phyloP scores from a whole-genome alignment of 2,329 filamentous ascomycete species.

The Cytospora mali region DNA sequence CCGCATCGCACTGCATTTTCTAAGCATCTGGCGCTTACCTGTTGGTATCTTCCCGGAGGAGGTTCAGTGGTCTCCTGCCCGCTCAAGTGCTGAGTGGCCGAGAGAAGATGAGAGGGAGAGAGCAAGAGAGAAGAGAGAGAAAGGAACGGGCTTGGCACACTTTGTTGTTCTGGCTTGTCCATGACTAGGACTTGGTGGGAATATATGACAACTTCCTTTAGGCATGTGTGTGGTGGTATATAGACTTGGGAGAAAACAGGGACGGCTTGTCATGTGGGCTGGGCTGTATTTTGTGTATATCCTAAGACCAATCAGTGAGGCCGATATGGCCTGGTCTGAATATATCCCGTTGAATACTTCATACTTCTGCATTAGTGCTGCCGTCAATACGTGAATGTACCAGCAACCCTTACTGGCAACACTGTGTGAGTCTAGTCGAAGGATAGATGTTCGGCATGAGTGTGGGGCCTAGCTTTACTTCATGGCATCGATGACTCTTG shows the following conservation, averaged over 20 bases:
- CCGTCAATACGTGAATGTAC: neutral
- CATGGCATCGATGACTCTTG: neutral
- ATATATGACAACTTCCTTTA: conserved; percentile 1
- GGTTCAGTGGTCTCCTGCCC: conserved; percentile 1
- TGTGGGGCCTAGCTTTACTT: neutral
- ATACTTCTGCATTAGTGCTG: neutral
- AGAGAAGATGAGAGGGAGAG: neutral
- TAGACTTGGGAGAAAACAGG: neutral
- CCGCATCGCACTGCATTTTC: neutral
- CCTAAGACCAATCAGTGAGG: neutral
- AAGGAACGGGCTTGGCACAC: neutral
- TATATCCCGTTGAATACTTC: conserved; percentile 8
- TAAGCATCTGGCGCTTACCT: neutral
- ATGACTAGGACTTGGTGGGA: neutral
- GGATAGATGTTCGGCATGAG: no score
- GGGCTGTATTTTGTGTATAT: conserved; percentile 18
- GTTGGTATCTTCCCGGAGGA: neutral
- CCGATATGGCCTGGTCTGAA: neutral
- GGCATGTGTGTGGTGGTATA: neutral
- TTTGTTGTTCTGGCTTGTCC: neutral
- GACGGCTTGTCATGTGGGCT: neutral
- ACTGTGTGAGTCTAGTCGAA: neutral
- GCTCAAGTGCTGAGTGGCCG: conserved; percentile 22
- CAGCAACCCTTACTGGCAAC: neutral
- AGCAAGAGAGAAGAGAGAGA: neutral